phyloP scores from a whole-genome alignment of 306 rosid species.

The Sindora glabra region DNA sequence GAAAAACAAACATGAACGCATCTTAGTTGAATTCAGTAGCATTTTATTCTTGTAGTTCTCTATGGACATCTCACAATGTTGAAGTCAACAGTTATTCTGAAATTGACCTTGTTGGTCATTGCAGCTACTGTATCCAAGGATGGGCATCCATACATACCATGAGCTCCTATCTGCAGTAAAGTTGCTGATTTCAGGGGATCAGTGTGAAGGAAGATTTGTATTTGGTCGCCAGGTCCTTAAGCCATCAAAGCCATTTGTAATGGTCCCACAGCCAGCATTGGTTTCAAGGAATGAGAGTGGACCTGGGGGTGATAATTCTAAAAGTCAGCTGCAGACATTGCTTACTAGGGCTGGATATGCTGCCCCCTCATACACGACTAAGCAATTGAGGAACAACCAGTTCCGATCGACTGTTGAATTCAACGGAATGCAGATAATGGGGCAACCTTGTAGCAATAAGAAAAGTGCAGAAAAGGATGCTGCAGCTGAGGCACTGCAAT shows the following conservation, averaged over 20 bases:
- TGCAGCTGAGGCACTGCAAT: conserved; percentile 86
- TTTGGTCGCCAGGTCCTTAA: conserved; percentile 53
- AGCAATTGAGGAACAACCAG: conserved; percentile 57
- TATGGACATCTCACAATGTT: neutral
- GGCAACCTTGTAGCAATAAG: conserved; percentile 81
- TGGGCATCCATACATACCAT: conserved; percentile 48
- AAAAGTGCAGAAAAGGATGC: conserved; percentile 96
- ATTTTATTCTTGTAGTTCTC: conserved; percentile 11
- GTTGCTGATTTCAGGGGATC: conserved; percentile 54
- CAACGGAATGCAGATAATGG: conserved; percentile 71
- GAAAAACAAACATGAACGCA: neutral
- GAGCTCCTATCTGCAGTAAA: conserved; percentile 75
- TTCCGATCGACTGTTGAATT: conserved; percentile 67
- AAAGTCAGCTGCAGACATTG: conserved; percentile 91
- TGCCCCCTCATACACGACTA: conserved; percentile 67
- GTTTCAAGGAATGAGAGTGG: conserved; percentile 89
- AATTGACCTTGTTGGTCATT: conserved; percentile 4
- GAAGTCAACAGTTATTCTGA: neutral
- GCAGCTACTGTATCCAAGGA: conserved; percentile 73
- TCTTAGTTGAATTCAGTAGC: conserved; percentile 1
- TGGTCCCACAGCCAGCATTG: conserved; percentile 33
- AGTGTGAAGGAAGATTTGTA: conserved; percentile 64
- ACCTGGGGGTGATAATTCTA: conserved; percentile 96
- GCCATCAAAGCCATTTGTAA: conserved; percentile 31
- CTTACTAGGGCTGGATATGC: conserved; percentile 80